Evolutionary conservation across 768 basidiomycete genomes (phyloP).

Genomic region (Boletus huronensis): DNA sequence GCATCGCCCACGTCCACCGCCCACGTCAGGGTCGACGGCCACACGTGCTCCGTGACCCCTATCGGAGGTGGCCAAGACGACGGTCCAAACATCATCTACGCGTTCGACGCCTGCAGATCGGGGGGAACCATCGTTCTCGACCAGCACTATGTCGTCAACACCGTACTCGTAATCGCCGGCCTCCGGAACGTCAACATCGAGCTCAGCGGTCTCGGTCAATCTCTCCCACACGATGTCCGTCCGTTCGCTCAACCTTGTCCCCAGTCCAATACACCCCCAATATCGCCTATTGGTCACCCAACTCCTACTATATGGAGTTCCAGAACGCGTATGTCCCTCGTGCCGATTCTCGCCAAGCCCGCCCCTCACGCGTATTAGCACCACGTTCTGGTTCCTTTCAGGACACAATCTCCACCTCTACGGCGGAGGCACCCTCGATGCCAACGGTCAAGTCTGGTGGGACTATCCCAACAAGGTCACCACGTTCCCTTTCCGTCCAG

Average conservation of each 20-base stretch:
- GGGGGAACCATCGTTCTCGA: slow-evolving; percentile 32
- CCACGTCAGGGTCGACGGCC: slow-evolving; percentile 3
- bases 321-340: slow-evolving; percentile 38
- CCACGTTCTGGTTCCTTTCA: slow-evolving; percentile 40
- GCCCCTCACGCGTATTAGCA: slow-evolving; percentile 17
- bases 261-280: slow-evolving; percentile 36
- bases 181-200: slow-evolving; percentile 31
- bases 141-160: slow-evolving; percentile 37
- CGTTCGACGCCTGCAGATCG: slow-evolving; percentile 31
- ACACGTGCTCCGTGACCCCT: slow-evolving; percentile 27
- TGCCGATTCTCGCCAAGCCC: neutral
- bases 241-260: neutral
- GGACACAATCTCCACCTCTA: slow-evolving; percentile 36
- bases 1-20: neutral
- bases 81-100: slow-evolving; percentile 34
- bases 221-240: slow-evolving; percentile 8
- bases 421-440: slow-evolving; percentile 44
- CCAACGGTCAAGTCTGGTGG: slow-evolving; percentile 45
- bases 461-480: slow-evolving; percentile 15
- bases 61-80: slow-evolving; percentile 36
- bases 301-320: slow-evolving; percentile 39
- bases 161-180: slow-evolving; percentile 36
- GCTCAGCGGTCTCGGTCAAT: neutral
- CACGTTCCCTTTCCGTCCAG: neutral
- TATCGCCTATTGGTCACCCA: slow-evolving; percentile 40